Evolutionary conservation across 108 stramenopile genomes (phyloP), one percentile per base, ranked within the genome.

Genomic region (Ochromonas danica): DNA sequence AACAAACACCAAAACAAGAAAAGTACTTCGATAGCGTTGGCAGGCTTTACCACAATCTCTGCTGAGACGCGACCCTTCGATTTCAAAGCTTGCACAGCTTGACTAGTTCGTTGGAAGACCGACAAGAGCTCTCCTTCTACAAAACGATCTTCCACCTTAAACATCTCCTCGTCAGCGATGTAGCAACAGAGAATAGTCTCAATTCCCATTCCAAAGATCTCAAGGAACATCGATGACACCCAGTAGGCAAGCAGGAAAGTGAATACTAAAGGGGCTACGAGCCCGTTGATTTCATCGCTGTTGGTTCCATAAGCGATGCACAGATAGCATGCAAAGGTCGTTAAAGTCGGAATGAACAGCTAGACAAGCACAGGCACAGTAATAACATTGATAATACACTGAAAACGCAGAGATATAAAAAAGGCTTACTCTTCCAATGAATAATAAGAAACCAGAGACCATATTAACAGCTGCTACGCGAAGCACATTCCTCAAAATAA

Each of bases 111-210:
- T 75, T 75, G 43, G 3, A 75, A 41, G 3, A 33, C 38, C 31
- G 45, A 14, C 36, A n/a, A 40, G 61, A 81, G 57, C 65, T 83
- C 77, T 10, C 42, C 31, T 72, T 81, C 3, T 17, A 91, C 91
- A 79, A 88, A 92, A 70, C 89, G 72, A 77, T 87, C 81, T 6
- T 87, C 82, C 43, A 79, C 85, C 70, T 81, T 81, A 80, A 92
- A 94, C 92, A 93, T 91, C 84, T 93, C 93, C 79, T 95, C 93
- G 78, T 95, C 94, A 14, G 92, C 91, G 45, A 93, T 83, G 71
- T 92, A 93, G 75, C 93, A 95, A 82, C 92, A 92, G 35, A 95
- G 81, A 6, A 95, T 87, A 0, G 92, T 90, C 40, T 88, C 81
- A 61, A 93, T 95, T 39, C 80, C 85, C 89, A 93, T 93, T 75